These are phyloP conservation scores for Saccharomycopsis microspora DNA, from an alignment of 805 yeast species.

Conservation along the genomic window DNA sequence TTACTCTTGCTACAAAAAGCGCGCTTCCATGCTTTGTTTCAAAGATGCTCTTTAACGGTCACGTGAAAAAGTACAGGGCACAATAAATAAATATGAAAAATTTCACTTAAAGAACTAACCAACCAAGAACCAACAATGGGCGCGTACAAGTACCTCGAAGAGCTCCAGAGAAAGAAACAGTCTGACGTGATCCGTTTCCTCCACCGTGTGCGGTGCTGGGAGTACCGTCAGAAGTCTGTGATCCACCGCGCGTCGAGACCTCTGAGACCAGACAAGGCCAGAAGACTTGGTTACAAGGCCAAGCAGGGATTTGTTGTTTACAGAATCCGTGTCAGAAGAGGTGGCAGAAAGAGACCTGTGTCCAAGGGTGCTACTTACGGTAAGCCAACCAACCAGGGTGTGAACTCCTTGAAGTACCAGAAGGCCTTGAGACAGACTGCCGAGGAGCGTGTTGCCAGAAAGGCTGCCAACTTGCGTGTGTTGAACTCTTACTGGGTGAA, in stretches of 20 bases:
- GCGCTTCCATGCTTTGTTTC: too few relatives aligned
- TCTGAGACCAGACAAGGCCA: conserved; percentile 99
- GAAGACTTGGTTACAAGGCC: conserved; percentile 99
- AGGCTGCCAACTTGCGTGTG: conserved; percentile 98
- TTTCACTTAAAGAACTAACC: background rate
- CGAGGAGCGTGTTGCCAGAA: conserved; percentile 99
- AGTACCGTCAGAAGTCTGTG: conserved; percentile 97
- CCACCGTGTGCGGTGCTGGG: conserved; percentile 99
- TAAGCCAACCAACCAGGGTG: conserved; percentile 99
- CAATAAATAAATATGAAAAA: too few relatives aligned
- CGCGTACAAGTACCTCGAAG: conserved; percentile 99
- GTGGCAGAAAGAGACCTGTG: conserved; percentile 99
- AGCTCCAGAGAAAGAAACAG: conserved; percentile 99
- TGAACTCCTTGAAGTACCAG: conserved; percentile 98
- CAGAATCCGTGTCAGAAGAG: conserved; percentile 99
- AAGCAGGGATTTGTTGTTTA: conserved; percentile 98
- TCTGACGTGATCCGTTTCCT: conserved; percentile 98
- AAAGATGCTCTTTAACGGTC: too few relatives aligned
- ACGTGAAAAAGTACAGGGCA: too few relatives aligned
- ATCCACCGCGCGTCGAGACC: conserved; percentile 99
- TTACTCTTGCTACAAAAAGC: too few relatives aligned
- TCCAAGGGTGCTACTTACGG: conserved; percentile 99
- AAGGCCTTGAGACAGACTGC: conserved; percentile 96
- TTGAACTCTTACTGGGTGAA: conserved; percentile 99
- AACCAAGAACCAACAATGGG: conserved; percentile 54